Base-by-base conservation (phyloP, 441 rosid genomes). In the Syzygium malaccense region DNA sequence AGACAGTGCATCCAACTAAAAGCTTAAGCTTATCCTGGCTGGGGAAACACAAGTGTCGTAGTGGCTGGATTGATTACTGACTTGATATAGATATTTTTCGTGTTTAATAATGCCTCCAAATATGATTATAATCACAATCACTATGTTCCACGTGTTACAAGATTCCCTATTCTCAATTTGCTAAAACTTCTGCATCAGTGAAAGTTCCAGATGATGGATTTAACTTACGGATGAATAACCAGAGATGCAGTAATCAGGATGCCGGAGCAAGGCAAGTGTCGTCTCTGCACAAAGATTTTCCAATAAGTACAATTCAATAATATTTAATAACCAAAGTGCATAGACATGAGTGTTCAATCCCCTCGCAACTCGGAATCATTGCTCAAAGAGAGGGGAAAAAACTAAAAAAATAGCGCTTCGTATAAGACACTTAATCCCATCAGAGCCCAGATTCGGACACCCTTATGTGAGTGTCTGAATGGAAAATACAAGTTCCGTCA, bases 201-300 rank as follows among this genome's bases (percentile, higher is more conserved):
- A 75, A 71, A 75, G 83, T 75, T 41, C 5, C 48, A 75, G n/a
- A 3, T 26, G 25, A 58, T 48, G 33, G 56, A 37, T 58, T 86
- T 48, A 62, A 92, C 99, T 94, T 94, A 97, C 99, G 85, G 92
- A 95, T 87, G 99, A 94, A 94, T 96, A 96, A 90, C 94, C 98
- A 30, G 99, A 98, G 91, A 97, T 96, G 96, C 98, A 97, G 90
- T 94, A 98, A 88, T 97, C 99, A 78, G 99, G 99, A 90, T 97
- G 97, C 55, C 98, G 95, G 86, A 98, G 97, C 93, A 98, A 94
- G 88, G 99, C 94, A 87, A 96, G 91, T 41, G 95, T 92, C 60
- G 99, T 95, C 91, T 98, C 99, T 98, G 96, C 91, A 93, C 87
- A 49, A 85, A 86, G 87, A 90, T 55, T 75, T 12, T 3, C 32